A percentile compares a stretch with the other conserved stretches of the same genome.
Conservation (phyloP, 768 basidiomycete species). For the Piloderma croceum region DNA sequence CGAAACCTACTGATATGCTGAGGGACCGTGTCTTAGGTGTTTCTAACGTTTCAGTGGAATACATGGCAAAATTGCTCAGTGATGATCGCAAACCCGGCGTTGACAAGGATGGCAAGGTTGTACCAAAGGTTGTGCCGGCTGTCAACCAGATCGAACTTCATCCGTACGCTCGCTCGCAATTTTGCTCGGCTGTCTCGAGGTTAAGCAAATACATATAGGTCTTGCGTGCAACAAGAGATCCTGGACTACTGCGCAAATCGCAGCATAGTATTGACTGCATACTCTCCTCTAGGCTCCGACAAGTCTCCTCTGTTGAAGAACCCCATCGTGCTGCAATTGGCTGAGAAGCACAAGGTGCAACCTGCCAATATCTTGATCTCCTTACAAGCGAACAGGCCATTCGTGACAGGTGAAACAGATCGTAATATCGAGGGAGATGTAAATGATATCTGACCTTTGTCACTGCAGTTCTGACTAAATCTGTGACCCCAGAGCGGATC, state of each 20-base stretch:
- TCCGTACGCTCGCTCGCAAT: slow-evolving; percentile 44
- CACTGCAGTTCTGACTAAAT: slow-evolving; percentile 62
- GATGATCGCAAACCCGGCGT: slow-evolving; percentile 40
- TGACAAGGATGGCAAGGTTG: too few species aligned
- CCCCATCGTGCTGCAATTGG: slow-evolving; percentile 53
- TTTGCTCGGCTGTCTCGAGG: too few species aligned
- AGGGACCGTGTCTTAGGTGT: slow-evolving; percentile 41
- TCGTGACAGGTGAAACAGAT: slow-evolving; percentile 41
- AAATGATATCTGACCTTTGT: background rate
- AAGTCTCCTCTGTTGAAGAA: slow-evolving; percentile 62
- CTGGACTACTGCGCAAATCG: slow-evolving; percentile 54
- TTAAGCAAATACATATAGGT: too few species aligned
- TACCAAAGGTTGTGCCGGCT: slow-evolving; percentile 59
- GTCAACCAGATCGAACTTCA: slow-evolving; percentile 80
- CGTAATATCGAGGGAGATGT: slow-evolving; percentile 1
- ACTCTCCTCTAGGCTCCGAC: slow-evolving; percentile 74
- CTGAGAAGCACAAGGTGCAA: slow-evolving; percentile 50
- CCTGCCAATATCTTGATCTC: slow-evolving; percentile 68
- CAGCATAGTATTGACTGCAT: slow-evolving; percentile 70
- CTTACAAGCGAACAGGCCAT: slow-evolving; percentile 63
- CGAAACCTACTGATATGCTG: background rate
- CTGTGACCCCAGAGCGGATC: slow-evolving; percentile 66
- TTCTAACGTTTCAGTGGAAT: slow-evolving; percentile 66
- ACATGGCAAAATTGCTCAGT: slow-evolving; percentile 55
- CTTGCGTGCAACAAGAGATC: slow-evolving; percentile 62